Base-by-base conservation (phyloP, 192 early-diverging fungal genomes). In the Coemansia sp. region DNA sequence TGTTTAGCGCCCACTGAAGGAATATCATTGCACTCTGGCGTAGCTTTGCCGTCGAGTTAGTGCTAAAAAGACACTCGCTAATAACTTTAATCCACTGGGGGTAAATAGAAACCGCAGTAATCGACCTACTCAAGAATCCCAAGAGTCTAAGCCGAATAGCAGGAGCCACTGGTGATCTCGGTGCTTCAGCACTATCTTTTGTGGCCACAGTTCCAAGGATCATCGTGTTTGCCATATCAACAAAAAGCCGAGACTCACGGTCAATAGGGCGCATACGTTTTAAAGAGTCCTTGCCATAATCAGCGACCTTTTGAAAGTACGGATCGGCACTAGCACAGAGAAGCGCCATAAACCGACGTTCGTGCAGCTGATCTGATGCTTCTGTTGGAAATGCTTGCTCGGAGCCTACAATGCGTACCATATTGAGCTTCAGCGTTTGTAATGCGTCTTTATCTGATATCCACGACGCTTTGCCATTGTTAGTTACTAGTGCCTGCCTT, bases 1-100 rank as follows among this genome's bases (percentile, higher is more conserved):
- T 94, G 37, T 91, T 74, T 11, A 92, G 88, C 22, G 91, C 83
- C 96, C 96, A 98, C 57, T 95, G 94, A 51, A 96, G 70, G 82
- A 94, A 98, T 2, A 80, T 67, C 87, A 96, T 93, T 1, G 90
- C 91, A 4, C 87, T 83, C 66, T 86, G 85, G 8, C 90, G 80
- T 16, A 96, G 76, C 57, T 89, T 94, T 16, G 82, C 55, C 37
- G 81, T 92, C 18, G 93, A 46, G 8, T 52, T 62, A 4, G 73
- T 61, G 81, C 91, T 90, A 76, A 92, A 94, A 7, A 98, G 76
- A 37, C 90, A 86, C 79, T 96, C 93, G 74, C 91, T 91, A 8
- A 89, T 73, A 5, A 93, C 88, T 43, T 91, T 91, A 1, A 90
- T 64, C 66, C 92, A 88, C 10, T 85, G 76, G 2, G 93, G 87